These are phyloP conservation scores for Aurantiochytrium sp. DNA, from an alignment of 108 stramenopile species.

Conservation along the genomic window DNA sequence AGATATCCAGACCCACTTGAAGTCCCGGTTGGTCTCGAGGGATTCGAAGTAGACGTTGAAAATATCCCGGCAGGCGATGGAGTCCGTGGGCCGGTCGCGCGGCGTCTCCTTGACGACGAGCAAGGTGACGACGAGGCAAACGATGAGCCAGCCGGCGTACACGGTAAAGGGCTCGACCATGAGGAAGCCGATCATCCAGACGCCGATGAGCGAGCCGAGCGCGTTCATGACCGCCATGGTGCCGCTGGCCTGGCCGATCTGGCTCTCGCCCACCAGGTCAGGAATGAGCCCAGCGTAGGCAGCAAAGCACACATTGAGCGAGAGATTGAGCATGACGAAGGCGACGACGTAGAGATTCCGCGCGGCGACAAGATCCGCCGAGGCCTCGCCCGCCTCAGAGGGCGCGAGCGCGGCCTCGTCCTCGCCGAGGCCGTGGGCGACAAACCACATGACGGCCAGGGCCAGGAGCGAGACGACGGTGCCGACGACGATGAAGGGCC, in stretches of 20 bases:
- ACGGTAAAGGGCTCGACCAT: neutral
- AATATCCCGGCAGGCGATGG: constrained; percentile 9
- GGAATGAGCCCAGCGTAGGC: constrained; percentile 12
- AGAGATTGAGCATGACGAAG: neutral
- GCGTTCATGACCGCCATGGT: constrained; percentile 32
- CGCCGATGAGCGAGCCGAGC: neutral
- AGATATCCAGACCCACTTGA: neutral
- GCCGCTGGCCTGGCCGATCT: neutral
- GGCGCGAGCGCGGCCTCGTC: neutral
- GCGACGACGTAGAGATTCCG: neutral
- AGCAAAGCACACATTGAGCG: constrained; percentile 21
- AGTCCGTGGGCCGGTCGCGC: neutral
- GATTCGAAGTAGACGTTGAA: constrained; percentile 26
- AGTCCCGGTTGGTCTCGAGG: neutral
- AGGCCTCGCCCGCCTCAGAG: neutral
- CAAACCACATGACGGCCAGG: neutral
- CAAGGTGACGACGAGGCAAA: neutral
- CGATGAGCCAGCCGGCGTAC: neutral
- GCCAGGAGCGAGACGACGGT: neutral
- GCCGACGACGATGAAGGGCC: constrained; percentile 17
- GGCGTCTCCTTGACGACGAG: neutral
- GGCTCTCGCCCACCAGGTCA: neutral
- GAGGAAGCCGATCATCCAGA: constrained; percentile 29
- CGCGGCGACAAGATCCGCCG: neutral
- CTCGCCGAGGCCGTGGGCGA: neutral